Percentiles rank a stretch among this genome's conserved stretches.
These are phyloP conservation scores for Nannizzia gypsea DNA, from an alignment of 2,329 filamentous ascomycete genomes.

Conservation along the genomic window DNA sequence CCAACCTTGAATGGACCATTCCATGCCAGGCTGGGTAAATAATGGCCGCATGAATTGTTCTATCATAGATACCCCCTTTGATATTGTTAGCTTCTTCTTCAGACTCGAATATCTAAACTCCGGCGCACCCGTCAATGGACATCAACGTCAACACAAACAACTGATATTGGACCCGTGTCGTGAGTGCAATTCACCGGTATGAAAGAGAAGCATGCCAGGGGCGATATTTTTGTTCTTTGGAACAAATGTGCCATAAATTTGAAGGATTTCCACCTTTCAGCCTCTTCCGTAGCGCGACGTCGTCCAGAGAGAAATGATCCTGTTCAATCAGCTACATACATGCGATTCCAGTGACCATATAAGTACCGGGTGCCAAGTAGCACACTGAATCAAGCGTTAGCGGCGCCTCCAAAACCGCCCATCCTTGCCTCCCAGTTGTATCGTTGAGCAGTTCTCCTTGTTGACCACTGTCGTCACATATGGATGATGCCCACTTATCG, in stretches of 20 bases:
- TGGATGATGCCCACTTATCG: slow-evolving; percentile 34
- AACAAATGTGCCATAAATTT: slow-evolving; percentile 24
- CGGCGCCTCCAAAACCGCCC: slow-evolving; percentile 30
- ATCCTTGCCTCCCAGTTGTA: slow-evolving; percentile 39
- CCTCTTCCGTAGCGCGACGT: slow-evolving; percentile 29
- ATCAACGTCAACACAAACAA: too few relatives aligned
- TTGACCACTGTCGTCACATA: slow-evolving; percentile 37
- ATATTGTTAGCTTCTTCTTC: background rate
- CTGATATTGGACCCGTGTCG: background rate
- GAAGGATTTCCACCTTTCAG: slow-evolving; percentile 32
- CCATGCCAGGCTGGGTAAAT: slow-evolving; percentile 50
- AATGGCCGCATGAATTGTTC: slow-evolving; percentile 45
- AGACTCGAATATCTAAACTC: background rate
- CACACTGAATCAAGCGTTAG: slow-evolving; percentile 52
- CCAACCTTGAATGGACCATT: too few relatives aligned
- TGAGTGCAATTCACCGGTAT: slow-evolving; percentile 27
- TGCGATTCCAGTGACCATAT: slow-evolving; percentile 34
- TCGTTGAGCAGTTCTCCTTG: slow-evolving; percentile 39
- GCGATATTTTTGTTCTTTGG: slow-evolving; percentile 43
- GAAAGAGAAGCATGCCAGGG: slow-evolving; percentile 46
- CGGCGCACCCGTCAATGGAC: background rate
- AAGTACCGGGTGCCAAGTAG: slow-evolving; percentile 45
- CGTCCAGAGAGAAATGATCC: slow-evolving; percentile 32
- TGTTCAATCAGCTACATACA: slow-evolving; percentile 40
- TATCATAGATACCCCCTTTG: slow-evolving; percentile 38